Conservation (phyloP, 2,329 filamentous ascomycete species). For the Trichoderma citrinoviride region DNA sequence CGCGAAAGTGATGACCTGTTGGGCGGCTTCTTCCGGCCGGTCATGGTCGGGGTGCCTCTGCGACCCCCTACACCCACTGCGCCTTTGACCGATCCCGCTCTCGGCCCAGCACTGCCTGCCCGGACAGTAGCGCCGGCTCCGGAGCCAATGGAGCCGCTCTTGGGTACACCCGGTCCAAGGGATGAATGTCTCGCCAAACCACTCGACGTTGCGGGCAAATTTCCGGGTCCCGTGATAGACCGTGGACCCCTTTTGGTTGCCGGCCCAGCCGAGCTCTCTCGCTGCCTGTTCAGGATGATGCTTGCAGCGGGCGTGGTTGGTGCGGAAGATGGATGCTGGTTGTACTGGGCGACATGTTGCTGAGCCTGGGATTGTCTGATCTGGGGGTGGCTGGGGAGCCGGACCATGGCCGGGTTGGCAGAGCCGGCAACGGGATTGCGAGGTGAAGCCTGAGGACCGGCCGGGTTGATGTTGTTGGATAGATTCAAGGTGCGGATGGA, state of each 20-base stretch:
- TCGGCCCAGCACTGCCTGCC: constrained; percentile 60
- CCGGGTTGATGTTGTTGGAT: constrained; percentile 36
- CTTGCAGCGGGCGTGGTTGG: constrained; percentile 60
- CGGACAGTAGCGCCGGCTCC: constrained; percentile 38
- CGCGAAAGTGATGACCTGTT: constrained; percentile 62
- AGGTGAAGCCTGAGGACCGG: constrained; percentile 30
- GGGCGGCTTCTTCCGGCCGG: constrained; percentile 48
- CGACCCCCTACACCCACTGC: constrained; percentile 40
- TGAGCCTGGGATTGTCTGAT: constrained; percentile 51
- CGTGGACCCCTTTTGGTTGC: constrained; percentile 54
- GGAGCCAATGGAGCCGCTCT: constrained; percentile 37
- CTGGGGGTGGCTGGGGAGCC: constrained; percentile 45
- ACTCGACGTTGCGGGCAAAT: constrained; percentile 52
- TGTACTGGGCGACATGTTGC: constrained; percentile 32
- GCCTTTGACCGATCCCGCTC: constrained; percentile 48
- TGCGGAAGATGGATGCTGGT: constrained; percentile 51
- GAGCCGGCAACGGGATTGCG: constrained; percentile 33
- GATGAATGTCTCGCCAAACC: constrained; percentile 61
- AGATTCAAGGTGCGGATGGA: constrained; percentile 44
- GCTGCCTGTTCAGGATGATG: constrained; percentile 58
- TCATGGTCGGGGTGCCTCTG: constrained; percentile 47
- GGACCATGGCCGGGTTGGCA: constrained; percentile 43
- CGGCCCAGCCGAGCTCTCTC: constrained; percentile 60
- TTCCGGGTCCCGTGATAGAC: constrained; percentile 47
- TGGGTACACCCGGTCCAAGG: constrained; percentile 61